Evolutionary conservation across 495 filamentous ascomycete species (phyloP).

Genomic region (Hypomontagnella monticulosa): DNA sequence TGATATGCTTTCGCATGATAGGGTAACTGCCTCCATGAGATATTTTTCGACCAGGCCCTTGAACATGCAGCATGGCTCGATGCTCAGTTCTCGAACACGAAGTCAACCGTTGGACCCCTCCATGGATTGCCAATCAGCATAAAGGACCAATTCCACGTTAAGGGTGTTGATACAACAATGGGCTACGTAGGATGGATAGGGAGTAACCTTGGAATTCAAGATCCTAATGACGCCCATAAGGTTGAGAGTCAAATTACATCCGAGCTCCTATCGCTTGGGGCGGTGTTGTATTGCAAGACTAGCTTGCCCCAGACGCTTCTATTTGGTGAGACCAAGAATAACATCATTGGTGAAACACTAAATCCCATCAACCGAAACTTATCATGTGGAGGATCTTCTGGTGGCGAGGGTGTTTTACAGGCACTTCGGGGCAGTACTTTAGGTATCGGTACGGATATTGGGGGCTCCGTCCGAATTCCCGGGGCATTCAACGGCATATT

Average conservation of each 20-base stretch:
- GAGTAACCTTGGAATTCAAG: conserved; percentile 63
- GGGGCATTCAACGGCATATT: conserved; percentile 68
- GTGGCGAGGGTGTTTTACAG: conserved; percentile 66
- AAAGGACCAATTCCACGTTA: conserved; percentile 73
- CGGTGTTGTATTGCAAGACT: conserved; percentile 74
- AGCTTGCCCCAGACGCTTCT: conserved; percentile 67
- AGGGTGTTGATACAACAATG: conserved; percentile 60
- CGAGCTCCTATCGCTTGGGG: conserved; percentile 53
- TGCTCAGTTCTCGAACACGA: conserved; percentile 55
- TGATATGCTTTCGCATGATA: conserved; percentile 10
- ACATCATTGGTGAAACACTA: conserved; percentile 70
- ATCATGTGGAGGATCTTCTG: conserved; percentile 70
- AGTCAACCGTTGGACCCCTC: conserved; percentile 65
- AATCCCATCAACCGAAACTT: conserved; percentile 69
- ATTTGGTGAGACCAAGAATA: conserved; percentile 65
- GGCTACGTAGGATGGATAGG: conserved; percentile 48
- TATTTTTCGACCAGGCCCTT: conserved; percentile 70
- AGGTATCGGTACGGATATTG: conserved; percentile 73
- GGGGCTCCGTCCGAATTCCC: conserved; percentile 71
- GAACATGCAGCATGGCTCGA: conserved; percentile 68
- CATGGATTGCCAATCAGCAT: conserved; percentile 74
- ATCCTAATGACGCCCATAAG: conserved; percentile 58
- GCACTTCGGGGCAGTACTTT: conserved; percentile 54
- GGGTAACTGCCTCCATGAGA: conserved; percentile 70
- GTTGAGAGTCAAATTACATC: conserved; percentile 57